Conservation (phyloP, 2,329 filamentous ascomycete species). For the Talaromyces amestolkiae region DNA sequence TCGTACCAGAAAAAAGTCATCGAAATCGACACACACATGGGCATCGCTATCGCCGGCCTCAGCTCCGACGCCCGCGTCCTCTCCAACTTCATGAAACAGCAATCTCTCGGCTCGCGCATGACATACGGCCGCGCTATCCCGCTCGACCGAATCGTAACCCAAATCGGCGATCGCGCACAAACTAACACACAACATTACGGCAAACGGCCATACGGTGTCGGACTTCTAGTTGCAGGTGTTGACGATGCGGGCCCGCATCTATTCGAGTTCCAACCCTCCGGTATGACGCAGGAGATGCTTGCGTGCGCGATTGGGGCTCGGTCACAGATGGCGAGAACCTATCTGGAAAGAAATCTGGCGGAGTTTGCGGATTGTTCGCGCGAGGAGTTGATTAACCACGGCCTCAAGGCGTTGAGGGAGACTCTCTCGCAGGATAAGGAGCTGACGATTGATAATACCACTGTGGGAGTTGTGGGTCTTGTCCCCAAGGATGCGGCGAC, state of each 20-base stretch:
- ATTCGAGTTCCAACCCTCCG: slow-evolving; percentile 96
- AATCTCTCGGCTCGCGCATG: slow-evolving; percentile 91
- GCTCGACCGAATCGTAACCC: slow-evolving; percentile 79
- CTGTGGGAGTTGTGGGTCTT: slow-evolving; percentile 76
- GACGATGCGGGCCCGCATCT: slow-evolving; percentile 93
- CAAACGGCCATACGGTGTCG: slow-evolving; percentile 92
- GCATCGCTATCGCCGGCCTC: slow-evolving; percentile 91
- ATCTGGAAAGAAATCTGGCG: slow-evolving; percentile 88
- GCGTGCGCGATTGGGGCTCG: slow-evolving; percentile 94
- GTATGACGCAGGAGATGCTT: slow-evolving; percentile 95
- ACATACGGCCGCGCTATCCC: slow-evolving; percentile 94
- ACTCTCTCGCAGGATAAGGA: slow-evolving; percentile 96
- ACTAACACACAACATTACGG: slow-evolving; percentile 98
- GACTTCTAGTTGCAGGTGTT: slow-evolving; percentile 85
- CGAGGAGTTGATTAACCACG: slow-evolving; percentile 88
- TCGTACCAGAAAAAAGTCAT: slow-evolving; percentile 99
- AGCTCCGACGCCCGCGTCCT: slow-evolving; percentile 97
- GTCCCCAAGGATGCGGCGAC: slow-evolving; percentile 42
- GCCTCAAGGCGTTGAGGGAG: slow-evolving; percentile 88
- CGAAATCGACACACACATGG: slow-evolving; percentile 90
- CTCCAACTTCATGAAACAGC: slow-evolving; percentile 99
- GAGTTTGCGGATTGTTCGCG: slow-evolving; percentile 71
- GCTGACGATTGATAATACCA: slow-evolving; percentile 95
- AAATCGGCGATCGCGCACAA: slow-evolving; percentile 95
- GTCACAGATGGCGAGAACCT: slow-evolving; percentile 96